Evolutionary conservation across 2,329 filamentous ascomycete species (phyloP).

Genomic region (Paradendryphiella salina): DNA sequence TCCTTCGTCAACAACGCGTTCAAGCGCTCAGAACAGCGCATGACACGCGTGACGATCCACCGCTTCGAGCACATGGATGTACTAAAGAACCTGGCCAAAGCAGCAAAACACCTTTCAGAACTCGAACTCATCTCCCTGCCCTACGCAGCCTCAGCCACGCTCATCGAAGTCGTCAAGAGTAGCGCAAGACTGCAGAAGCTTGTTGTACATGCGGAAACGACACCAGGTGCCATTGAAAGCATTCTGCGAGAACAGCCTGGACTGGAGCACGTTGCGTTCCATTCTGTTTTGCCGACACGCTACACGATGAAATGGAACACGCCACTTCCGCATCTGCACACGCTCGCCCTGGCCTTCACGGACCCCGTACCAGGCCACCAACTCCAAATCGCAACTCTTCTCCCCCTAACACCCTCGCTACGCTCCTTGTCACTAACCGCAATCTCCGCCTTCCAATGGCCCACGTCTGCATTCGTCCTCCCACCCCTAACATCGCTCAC

Average conservation of each 20-base stretch:
- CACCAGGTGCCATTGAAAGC: slow-evolving; percentile 30
- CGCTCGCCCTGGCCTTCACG: slow-evolving; percentile 20
- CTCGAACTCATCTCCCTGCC: slow-evolving; percentile 40
- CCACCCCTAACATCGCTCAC: slow-evolving; percentile 17
- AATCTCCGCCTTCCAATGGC: slow-evolving; percentile 4
- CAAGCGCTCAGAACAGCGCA: slow-evolving; percentile 43
- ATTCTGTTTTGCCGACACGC: not conserved
- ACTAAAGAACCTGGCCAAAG: slow-evolving; percentile 45
- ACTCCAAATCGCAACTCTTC: slow-evolving; percentile 3
- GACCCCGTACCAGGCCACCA: not conserved
- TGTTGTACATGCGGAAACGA: slow-evolving; percentile 30
- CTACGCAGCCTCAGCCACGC: slow-evolving; percentile 27
- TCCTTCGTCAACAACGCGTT: slow-evolving; percentile 51
- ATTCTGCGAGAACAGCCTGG: slow-evolving; percentile 34
- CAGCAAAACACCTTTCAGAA: slow-evolving; percentile 42
- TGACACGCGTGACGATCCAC: slow-evolving; percentile 41
- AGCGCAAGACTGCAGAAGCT: slow-evolving; percentile 34
- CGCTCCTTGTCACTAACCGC: slow-evolving; percentile 18
- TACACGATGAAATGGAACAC: slow-evolving; percentile 27
- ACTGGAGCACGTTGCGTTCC: slow-evolving; percentile 33
- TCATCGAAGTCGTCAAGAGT: slow-evolving; percentile 37
- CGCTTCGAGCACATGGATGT: slow-evolving; percentile 48
- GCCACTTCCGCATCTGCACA: slow-evolving; percentile 31
- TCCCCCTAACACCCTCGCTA: slow-evolving; percentile 22
- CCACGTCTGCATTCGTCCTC: not conserved